Conservation (phyloP, 2,329 filamentous ascomycete genomes). For the Talaromyces sp. region DNA sequence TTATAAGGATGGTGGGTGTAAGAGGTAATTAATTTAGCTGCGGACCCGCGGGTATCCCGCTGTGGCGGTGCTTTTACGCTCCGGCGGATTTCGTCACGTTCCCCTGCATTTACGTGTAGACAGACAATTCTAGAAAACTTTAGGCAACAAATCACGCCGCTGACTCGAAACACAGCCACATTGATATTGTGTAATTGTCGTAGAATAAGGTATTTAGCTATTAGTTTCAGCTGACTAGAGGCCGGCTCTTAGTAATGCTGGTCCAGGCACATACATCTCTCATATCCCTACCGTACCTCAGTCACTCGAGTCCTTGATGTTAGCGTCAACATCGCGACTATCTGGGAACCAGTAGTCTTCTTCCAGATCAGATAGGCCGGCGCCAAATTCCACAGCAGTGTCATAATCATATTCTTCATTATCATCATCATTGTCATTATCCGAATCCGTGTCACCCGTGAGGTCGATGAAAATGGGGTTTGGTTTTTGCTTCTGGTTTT, state of each 20-base stretch:
- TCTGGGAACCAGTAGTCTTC: conserved; percentile 37
- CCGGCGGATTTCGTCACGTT: not conserved
- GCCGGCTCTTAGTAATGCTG: not conserved
- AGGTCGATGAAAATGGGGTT: conserved; percentile 22
- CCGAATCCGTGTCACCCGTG: conserved; percentile 19
- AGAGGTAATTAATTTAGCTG: not conserved
- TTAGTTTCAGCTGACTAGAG: not conserved
- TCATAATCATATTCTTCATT: not conserved
- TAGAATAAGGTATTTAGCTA: not conserved
- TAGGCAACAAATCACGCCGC: not conserved
- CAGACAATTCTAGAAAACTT: not conserved
- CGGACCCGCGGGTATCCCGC: not conserved
- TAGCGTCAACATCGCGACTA: conserved; percentile 26
- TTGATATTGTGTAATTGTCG: not conserved
- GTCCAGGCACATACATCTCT: not conserved
- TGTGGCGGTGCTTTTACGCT: not conserved
- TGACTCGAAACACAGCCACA: not conserved
- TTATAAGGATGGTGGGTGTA: not conserved
- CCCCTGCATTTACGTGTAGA: not conserved
- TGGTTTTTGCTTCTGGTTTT: conserved; percentile 8
- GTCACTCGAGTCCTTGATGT: conserved; percentile 16
- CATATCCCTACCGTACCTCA: not conserved
- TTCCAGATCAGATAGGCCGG: conserved; percentile 21
- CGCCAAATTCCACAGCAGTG: not conserved
- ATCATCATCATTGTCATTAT: not conserved